Percentiles rank a stretch among this genome's conserved stretches.
These are phyloP conservation scores for Sanghuangporus sanghuang DNA, from an alignment of 1,284 basidiomycete species.

Conservation along the genomic window DNA sequence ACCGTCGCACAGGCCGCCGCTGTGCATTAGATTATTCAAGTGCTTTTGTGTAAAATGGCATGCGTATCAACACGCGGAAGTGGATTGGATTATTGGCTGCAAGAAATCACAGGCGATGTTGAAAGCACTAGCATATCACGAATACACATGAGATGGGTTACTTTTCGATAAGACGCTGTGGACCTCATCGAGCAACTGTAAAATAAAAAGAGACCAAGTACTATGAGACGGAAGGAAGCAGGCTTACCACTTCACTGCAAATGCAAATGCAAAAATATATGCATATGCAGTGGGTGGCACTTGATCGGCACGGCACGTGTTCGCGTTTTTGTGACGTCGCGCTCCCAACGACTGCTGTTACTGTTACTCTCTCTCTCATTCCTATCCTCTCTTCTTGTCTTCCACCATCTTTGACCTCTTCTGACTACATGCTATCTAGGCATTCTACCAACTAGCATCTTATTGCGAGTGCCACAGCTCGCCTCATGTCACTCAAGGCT, in stretches of 20 bases:
- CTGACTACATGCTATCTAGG: neutral
- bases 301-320: neutral
- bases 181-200: too few species aligned
- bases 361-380: neutral
- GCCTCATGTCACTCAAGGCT: slow-evolving; percentile 54
- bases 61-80: neutral
- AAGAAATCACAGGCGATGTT: too few species aligned
- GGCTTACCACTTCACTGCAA: too few species aligned
- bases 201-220: too few species aligned
- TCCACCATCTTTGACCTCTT: neutral
- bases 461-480: neutral
- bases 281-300: too few species aligned
- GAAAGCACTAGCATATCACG: too few species aligned
- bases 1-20: neutral
- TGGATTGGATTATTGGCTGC: too few species aligned
- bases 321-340: slow-evolving; percentile 2
- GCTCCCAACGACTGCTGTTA: too few species aligned
- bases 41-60: neutral
- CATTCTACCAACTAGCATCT: neutral
- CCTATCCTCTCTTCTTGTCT: neutral
- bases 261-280: too few species aligned
- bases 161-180: too few species aligned
- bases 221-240: too few species aligned
- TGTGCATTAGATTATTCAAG: neutral
- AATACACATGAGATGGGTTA: too few species aligned